Evolutionary conservation across 208 protist species (phyloP).

Genomic region (Trichomonas gallinae): DNA sequence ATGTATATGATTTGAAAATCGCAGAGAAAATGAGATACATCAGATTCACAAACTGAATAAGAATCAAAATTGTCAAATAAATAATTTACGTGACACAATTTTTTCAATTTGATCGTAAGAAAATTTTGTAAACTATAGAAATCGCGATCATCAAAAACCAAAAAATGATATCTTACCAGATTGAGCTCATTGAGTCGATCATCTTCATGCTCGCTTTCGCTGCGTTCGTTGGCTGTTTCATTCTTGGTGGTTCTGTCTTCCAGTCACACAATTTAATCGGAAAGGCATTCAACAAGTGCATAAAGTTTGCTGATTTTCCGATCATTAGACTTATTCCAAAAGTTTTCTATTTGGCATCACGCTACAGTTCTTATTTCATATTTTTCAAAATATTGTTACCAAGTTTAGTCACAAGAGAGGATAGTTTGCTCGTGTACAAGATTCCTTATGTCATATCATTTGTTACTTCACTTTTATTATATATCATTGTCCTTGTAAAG

Average conservation of each 20-base stretch:
- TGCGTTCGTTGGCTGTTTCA: neutral
- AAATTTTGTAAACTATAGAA: no score
- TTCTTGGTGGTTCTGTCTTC: neutral
- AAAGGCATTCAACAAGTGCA: neutral
- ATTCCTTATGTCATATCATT: neutral
- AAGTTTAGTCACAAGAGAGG: neutral
- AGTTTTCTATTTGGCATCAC: neutral
- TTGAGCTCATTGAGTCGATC: neutral
- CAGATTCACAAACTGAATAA: no score
- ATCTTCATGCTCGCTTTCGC: neutral
- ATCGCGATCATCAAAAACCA: no score
- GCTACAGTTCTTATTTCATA: neutral
- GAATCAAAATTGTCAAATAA: no score
- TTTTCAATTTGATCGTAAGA: no score
- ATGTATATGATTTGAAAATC: no score
- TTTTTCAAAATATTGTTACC: neutral
- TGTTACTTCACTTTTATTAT: neutral
- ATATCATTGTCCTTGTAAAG: neutral
- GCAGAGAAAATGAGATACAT: no score
- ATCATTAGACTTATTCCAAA: neutral
- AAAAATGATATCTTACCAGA: neutral
- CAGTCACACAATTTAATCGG: neutral
- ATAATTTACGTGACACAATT: no score
- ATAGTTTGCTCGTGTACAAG: neutral
- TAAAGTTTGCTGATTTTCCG: neutral